phyloP scores from a whole-genome alignment of 2,329 filamentous ascomycete genomes.

The Fusarium sp. region DNA sequence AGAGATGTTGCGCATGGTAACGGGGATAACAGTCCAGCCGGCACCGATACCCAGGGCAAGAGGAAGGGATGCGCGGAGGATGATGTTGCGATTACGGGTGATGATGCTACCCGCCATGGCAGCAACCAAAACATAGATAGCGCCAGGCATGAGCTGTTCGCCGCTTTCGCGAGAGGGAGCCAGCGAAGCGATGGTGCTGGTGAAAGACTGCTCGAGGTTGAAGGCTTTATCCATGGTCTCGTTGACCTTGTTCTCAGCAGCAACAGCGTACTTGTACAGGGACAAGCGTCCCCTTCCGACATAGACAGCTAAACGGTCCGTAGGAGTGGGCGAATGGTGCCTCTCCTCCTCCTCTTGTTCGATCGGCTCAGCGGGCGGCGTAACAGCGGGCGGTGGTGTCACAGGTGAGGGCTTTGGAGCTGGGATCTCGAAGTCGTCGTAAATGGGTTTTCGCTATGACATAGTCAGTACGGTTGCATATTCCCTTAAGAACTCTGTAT shows the following conservation, averaged over 20 bases:
- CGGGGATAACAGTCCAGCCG: slow-evolving; percentile 85
- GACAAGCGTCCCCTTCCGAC: slow-evolving; percentile 84
- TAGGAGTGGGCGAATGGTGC: slow-evolving; percentile 75
- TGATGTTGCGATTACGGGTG: slow-evolving; percentile 85
- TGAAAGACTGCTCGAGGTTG: slow-evolving; percentile 88
- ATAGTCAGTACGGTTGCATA: slow-evolving; percentile 12
- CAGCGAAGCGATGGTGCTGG: slow-evolving; percentile 86
- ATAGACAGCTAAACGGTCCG: slow-evolving; percentile 86
- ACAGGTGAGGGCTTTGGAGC: slow-evolving; percentile 50
- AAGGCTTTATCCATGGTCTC: slow-evolving; percentile 82
- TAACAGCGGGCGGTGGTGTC: slow-evolving; percentile 47
- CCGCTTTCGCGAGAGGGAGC: slow-evolving; percentile 87
- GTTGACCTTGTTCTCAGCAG: slow-evolving; percentile 87
- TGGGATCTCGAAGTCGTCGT: slow-evolving; percentile 74
- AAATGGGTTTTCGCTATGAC: slow-evolving; percentile 75
- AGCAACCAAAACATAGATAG: slow-evolving; percentile 91
- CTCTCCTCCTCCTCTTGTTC: slow-evolving; percentile 50
- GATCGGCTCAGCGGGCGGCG: slow-evolving; percentile 48
- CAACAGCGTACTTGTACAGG: slow-evolving; percentile 79
- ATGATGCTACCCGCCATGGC: slow-evolving; percentile 96
- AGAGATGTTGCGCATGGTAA: slow-evolving; percentile 90
- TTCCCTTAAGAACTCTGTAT: background rate
- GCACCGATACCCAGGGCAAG: slow-evolving; percentile 83
- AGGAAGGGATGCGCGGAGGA: slow-evolving; percentile 82
- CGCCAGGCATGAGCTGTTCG: slow-evolving; percentile 89